A percentile compares a stretch with the other conserved stretches of the same genome.
These are phyloP conservation scores for Fallopia convolvulus DNA, from an alignment of 148 eudicot species.

Conservation along the genomic window DNA sequence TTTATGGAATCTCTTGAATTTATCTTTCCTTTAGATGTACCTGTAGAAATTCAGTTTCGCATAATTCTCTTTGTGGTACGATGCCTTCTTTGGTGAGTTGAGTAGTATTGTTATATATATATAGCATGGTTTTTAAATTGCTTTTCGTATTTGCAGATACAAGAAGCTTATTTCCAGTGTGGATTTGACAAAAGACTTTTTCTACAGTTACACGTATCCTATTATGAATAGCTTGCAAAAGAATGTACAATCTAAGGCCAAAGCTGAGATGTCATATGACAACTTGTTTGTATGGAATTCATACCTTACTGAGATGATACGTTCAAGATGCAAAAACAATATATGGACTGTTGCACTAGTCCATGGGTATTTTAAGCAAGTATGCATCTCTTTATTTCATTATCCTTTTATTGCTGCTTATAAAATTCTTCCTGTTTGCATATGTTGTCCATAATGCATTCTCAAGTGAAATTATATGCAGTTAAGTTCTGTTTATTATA, in stretches of 20 bases:
- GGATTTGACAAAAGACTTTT: constrained; percentile 94
- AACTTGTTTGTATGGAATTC: constrained; percentile 94
- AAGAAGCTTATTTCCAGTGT: constrained; percentile 96
- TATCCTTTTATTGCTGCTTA: neutral
- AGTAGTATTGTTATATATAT: neutral
- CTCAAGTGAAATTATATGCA: neutral
- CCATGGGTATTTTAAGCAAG: constrained; percentile 88
- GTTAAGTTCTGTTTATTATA: neutral
- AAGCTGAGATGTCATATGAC: constrained; percentile 70
- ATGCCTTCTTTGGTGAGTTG: neutral
- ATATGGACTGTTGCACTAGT: constrained; percentile 68
- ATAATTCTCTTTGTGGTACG: neutral
- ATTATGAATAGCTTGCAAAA: constrained; percentile 88
- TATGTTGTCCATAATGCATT: neutral
- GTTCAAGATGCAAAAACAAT: constrained; percentile 57
- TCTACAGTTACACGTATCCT: constrained; percentile 96
- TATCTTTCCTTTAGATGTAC: neutral
- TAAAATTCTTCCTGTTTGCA: neutral
- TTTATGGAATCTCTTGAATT: neutral
- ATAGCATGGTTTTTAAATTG: neutral
- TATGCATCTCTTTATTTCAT: constrained; percentile 17
- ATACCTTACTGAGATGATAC: constrained; percentile 54
- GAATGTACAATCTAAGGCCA: constrained; percentile 61
- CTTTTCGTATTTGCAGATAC: constrained; percentile 56
- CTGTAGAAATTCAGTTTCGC: neutral